phyloP scores from a whole-genome alignment of 2,329 filamentous ascomycete genomes.

The Calonectria ilicicola region DNA sequence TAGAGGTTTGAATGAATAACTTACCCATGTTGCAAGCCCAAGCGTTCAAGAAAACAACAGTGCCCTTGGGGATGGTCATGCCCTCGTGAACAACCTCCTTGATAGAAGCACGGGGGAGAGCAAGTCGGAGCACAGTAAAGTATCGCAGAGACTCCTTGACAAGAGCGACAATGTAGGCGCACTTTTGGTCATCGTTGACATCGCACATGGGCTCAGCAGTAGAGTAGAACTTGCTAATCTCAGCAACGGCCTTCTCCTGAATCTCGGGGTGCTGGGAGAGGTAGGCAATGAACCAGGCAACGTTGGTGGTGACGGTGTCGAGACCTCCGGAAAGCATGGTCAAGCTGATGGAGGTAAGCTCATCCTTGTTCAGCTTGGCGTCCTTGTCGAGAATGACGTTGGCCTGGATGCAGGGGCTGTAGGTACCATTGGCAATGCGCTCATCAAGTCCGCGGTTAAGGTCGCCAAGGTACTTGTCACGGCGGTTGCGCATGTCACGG shows the following conservation, averaged over 20 bases:
- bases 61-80: slow-evolving; percentile 70
- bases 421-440: slow-evolving; percentile 69
- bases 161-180: slow-evolving; percentile 71
- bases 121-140: slow-evolving; percentile 72
- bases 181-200: slow-evolving; percentile 72
- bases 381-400: slow-evolving; percentile 75
- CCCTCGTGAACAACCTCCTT: slow-evolving; percentile 70
- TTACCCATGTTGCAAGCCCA: slow-evolving; percentile 78
- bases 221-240: slow-evolving; percentile 66
- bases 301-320: slow-evolving; percentile 74
- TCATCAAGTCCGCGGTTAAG: slow-evolving; percentile 71
- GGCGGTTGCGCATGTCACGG: slow-evolving; percentile 68
- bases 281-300: slow-evolving; percentile 74
- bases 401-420: slow-evolving; percentile 75
- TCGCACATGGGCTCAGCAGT: slow-evolving; percentile 69
- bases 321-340: slow-evolving; percentile 77
- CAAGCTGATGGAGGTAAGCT: slow-evolving; percentile 73
- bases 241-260: slow-evolving; percentile 68
- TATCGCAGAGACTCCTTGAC: slow-evolving; percentile 72
- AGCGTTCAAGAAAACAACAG: slow-evolving; percentile 74
- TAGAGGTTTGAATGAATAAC: slow-evolving; percentile 26
- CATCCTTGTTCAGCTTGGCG: slow-evolving; percentile 70
- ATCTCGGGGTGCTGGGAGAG: slow-evolving; percentile 71
- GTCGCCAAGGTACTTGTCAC: slow-evolving; percentile 69
- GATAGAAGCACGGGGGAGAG: slow-evolving; percentile 71